phyloP scores from a whole-genome alignment of 2,329 filamentous ascomycete species.

The Cucurbitaria berberidis region DNA sequence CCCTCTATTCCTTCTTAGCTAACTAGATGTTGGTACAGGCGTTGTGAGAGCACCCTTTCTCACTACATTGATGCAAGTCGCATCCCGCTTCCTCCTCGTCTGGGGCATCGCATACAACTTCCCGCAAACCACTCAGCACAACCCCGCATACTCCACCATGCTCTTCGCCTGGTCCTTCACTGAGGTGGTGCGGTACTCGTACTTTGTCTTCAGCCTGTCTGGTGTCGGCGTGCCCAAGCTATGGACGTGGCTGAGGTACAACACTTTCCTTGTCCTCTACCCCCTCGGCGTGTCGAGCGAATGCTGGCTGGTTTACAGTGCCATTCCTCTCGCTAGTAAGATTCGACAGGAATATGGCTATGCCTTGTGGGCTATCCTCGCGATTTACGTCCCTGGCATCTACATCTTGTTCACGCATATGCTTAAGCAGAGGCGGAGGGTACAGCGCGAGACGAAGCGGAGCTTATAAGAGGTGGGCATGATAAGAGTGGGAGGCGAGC shows the following conservation, averaged over 20 bases:
- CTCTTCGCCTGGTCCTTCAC: constrained; percentile 87
- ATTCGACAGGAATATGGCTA: constrained; percentile 61
- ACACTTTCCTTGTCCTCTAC: constrained; percentile 92
- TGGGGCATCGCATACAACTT: constrained; percentile 83
- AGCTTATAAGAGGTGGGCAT: neutral
- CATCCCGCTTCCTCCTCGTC: constrained; percentile 84
- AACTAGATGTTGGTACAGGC: constrained; percentile 51
- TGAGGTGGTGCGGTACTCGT: constrained; percentile 91
- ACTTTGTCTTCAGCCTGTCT: constrained; percentile 78
- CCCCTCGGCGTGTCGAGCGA: constrained; percentile 90
- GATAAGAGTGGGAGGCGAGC: neutral
- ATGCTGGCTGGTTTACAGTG: constrained; percentile 76
- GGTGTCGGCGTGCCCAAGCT: constrained; percentile 63
- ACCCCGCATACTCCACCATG: constrained; percentile 74
- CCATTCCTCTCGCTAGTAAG: constrained; percentile 65
- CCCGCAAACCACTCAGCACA: constrained; percentile 65
- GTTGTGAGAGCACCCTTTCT: constrained; percentile 83
- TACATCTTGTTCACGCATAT: constrained; percentile 93
- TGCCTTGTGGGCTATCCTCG: constrained; percentile 68
- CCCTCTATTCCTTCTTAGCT: neutral
- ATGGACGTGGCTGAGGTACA: constrained; percentile 73
- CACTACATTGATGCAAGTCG: constrained; percentile 90
- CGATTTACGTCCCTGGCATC: constrained; percentile 78
- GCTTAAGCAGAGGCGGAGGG: constrained; percentile 86
- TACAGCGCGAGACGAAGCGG: constrained; percentile 55